Percentiles rank a stretch among this genome's conserved stretches.
phyloP scores from a whole-genome alignment of 1,139 yeast genomes.

The Blastobotrys illinoisensis region DNA sequence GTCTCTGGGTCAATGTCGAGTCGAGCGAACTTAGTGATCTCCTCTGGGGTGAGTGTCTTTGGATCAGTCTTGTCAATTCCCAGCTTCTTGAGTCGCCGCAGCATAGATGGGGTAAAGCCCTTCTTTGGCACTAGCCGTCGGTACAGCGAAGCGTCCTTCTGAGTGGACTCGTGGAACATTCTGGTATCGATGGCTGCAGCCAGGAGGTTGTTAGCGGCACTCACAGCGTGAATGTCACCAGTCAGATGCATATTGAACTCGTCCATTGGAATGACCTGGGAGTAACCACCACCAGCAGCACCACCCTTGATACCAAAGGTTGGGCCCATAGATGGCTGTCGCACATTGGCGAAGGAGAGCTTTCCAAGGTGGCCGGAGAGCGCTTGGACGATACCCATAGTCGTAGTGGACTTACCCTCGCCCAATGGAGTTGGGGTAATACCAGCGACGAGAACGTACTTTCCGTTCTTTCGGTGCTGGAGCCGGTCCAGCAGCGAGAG shows the following conservation, averaged over 20 bases:
- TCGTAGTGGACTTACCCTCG: slow-evolving; percentile 96
- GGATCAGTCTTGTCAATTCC: slow-evolving; percentile 82
- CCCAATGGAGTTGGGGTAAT: slow-evolving; percentile 98
- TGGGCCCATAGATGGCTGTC: slow-evolving; percentile 99
- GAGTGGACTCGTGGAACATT: slow-evolving; percentile 95
- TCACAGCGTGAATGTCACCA: slow-evolving; percentile 96
- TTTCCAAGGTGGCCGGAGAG: slow-evolving; percentile 86
- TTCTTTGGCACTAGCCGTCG: slow-evolving; percentile 87
- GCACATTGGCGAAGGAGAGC: slow-evolving; percentile 87
- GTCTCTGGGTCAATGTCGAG: slow-evolving; percentile 91
- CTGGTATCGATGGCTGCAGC: slow-evolving; percentile 99
- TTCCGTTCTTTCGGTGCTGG: slow-evolving; percentile 65
- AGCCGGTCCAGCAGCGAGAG: slow-evolving; percentile 70
- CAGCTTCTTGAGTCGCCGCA: slow-evolving; percentile 68
- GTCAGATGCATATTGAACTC: slow-evolving; percentile 98
- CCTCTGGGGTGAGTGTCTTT: slow-evolving; percentile 74
- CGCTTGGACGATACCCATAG: slow-evolving; percentile 95
- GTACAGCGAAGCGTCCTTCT: slow-evolving; percentile 80
- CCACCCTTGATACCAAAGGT: slow-evolving; percentile 99
- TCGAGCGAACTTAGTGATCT: slow-evolving; percentile 68
- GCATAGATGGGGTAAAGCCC: slow-evolving; percentile 81
- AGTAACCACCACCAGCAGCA: slow-evolving; percentile 99
- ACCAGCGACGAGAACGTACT: slow-evolving; percentile 91
- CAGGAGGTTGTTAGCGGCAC: slow-evolving; percentile 89
- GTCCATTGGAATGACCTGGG: slow-evolving; percentile 99